Evolutionary conservation across 2,329 filamentous ascomycete genomes (phyloP).

Genomic region (Talaromyces marneffei): DNA sequence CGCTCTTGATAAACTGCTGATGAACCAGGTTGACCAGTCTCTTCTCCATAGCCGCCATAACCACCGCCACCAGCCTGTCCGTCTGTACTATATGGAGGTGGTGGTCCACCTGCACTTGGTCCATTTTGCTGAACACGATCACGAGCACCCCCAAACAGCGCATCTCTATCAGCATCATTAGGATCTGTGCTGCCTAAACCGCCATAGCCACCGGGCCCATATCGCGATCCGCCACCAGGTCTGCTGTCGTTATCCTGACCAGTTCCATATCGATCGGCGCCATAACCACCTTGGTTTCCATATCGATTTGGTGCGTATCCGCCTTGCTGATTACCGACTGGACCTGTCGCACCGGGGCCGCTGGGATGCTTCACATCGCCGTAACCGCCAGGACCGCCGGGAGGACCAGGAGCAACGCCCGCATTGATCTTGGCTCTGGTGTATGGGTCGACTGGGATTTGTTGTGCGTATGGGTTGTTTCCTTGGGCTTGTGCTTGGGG

Average conservation of each 20-base stretch:
- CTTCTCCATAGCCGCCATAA: conserved; percentile 21
- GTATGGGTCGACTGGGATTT: conserved; percentile 50
- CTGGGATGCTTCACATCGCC: conserved; percentile 18
- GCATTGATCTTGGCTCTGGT: conserved; percentile 44
- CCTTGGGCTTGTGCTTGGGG: conserved; percentile 37
- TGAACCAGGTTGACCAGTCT: conserved; percentile 20
- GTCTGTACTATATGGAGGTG: conserved; percentile 31
- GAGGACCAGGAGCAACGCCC: conserved; percentile 34
- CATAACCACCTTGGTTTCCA: conserved; percentile 32
- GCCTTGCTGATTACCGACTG: conserved; percentile 21
- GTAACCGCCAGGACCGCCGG: neutral
- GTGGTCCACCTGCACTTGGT: conserved; percentile 29
- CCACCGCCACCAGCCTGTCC: conserved; percentile 19
- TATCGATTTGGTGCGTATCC: conserved; percentile 30
- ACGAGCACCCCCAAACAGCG: conserved; percentile 54
- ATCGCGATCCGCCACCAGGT: conserved; percentile 39
- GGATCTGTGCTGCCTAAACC: conserved; percentile 48
- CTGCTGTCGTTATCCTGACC: conserved; percentile 50
- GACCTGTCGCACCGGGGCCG: conserved; percentile 16
- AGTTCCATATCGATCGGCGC: conserved; percentile 39
- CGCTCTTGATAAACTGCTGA: conserved; percentile 56
- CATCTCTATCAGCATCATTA: conserved; percentile 51
- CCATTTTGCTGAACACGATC: conserved; percentile 45
- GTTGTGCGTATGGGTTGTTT: conserved; percentile 52
- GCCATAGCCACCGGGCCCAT: conserved; percentile 49